A percentile compares a stretch with the other conserved stretches of the same genome.
These are phyloP conservation scores for Choiromyces venosus DNA, from an alignment of 495 filamentous ascomycete genomes.

Conservation along the genomic window DNA sequence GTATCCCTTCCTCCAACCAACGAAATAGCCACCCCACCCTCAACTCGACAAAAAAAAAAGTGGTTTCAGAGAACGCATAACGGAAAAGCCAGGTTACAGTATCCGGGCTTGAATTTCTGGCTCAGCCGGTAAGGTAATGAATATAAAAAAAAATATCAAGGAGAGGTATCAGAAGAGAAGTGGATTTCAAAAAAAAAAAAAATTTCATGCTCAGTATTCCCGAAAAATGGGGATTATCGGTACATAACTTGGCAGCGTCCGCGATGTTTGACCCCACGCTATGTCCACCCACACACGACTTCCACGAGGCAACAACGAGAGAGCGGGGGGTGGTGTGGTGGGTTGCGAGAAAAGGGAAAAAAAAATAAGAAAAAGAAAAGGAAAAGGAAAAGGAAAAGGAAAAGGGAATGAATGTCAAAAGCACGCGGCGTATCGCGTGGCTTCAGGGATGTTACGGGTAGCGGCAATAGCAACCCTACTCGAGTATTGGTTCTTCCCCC, in stretches of 20 bases:
- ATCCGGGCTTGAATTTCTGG: background rate
- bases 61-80: background rate
- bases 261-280: slow-evolving; percentile 21
- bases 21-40: background rate
- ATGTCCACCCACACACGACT: slow-evolving; percentile 16
- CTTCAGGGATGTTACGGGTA: slow-evolving; percentile 34
- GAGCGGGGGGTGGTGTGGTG: slow-evolving; percentile 17
- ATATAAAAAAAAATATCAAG: background rate
- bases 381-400: slow-evolving; percentile 21
- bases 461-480: slow-evolving; percentile 35
- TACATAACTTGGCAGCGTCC: slow-evolving; percentile 5
- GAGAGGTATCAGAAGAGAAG: background rate
- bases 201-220: slow-evolving; percentile 8
- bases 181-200: slow-evolving; percentile 18
- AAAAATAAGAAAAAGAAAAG: slow-evolving; percentile 15
- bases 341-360: slow-evolving; percentile 18
- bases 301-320: slow-evolving; percentile 18
- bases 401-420: slow-evolving; percentile 8
- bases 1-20: background rate
- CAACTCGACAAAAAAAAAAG: background rate
- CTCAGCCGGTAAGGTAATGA: background rate
- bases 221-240: slow-evolving; percentile 5
- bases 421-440: slow-evolving; percentile 32
- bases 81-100: background rate
- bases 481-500: slow-evolving; percentile 28